Evolutionary conservation across 2,329 filamentous ascomycete species (phyloP).

Genomic region (Gyromitra esculenta): DNA sequence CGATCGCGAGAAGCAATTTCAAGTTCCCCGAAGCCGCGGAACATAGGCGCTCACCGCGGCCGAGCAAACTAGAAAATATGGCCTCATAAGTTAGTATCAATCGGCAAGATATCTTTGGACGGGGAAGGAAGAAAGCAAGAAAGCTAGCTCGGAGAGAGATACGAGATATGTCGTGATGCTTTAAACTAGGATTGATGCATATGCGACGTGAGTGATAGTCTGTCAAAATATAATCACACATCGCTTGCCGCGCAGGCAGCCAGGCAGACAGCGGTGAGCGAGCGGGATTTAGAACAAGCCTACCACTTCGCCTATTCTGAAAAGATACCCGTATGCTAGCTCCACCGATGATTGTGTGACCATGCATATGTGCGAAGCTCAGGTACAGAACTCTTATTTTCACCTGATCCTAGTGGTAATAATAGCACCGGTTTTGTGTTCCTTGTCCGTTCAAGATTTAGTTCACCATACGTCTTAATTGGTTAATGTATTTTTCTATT

Average conservation of each 20-base stretch:
- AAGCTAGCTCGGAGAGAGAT: background rate
- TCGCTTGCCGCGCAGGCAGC: background rate
- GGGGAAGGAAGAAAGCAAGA: background rate
- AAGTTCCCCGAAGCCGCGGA: background rate
- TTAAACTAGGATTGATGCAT: background rate
- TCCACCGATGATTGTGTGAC: background rate
- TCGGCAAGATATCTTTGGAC: background rate
- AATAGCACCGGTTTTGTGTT: background rate
- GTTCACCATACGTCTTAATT: too few species aligned
- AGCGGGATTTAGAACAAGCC: background rate
- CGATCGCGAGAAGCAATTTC: background rate
- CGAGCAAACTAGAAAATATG: background rate
- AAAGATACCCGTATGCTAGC: background rate
- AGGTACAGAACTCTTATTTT: conserved; percentile 11
- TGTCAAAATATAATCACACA: background rate
- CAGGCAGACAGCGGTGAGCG: background rate
- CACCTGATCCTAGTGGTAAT: background rate
- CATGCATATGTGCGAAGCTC: background rate
- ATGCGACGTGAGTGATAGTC: background rate
- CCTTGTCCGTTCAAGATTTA: background rate
- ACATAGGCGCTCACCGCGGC: background rate
- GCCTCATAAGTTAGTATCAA: background rate
- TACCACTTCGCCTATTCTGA: conserved; percentile 15
- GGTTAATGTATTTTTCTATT: too few species aligned
- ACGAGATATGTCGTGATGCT: conserved; percentile 11